Evolutionary conservation across 2,329 filamentous ascomycete species (phyloP).

Genomic region (Colletotrichum orbiculare): DNA sequence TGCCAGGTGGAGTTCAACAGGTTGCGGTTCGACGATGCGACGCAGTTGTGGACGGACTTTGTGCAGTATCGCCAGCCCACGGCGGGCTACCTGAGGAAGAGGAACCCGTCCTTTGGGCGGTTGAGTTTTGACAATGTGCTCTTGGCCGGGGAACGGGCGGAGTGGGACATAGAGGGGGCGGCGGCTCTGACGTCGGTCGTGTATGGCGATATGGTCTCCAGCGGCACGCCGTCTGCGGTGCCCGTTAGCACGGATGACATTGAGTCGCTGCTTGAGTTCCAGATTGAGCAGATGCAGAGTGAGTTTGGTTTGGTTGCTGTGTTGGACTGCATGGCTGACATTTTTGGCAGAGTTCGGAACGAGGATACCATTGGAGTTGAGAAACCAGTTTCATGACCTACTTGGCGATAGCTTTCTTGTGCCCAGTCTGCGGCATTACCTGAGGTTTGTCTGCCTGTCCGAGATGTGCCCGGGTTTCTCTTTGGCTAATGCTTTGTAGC

Average conservation of each 20-base stretch:
- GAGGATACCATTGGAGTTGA: constrained; percentile 80
- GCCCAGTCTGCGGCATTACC: constrained; percentile 80
- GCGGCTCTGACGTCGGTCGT: constrained; percentile 58
- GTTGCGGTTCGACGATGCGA: constrained; percentile 81
- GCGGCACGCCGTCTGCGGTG: constrained; percentile 52
- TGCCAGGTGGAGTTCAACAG: constrained; percentile 82
- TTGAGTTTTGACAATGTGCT: constrained; percentile 69
- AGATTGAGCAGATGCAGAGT: constrained; percentile 90
- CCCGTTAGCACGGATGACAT: constrained; percentile 81
- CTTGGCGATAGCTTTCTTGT: constrained; percentile 74
- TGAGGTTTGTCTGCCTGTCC: constrained; percentile 62
- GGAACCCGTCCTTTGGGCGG: constrained; percentile 68
- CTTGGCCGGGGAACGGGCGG: constrained; percentile 58
- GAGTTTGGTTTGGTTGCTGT: constrained; percentile 40
- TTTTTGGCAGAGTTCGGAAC: constrained; percentile 72
- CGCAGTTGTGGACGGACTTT: constrained; percentile 85
- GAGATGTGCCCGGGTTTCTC: not conserved
- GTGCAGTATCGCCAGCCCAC: constrained; percentile 84
- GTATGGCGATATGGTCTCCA: constrained; percentile 65
- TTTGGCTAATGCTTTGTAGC: constrained; percentile 52
- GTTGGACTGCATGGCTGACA: not conserved
- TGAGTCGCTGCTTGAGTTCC: constrained; percentile 85
- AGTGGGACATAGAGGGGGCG: constrained; percentile 58
- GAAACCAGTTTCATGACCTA: constrained; percentile 75
- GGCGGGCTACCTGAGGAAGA: constrained; percentile 71